Percentiles rank a stretch among this genome's conserved stretches.
Conservation (phyloP, 1,284 basidiomycete species). For the Apiotrichum porosum region DNA sequence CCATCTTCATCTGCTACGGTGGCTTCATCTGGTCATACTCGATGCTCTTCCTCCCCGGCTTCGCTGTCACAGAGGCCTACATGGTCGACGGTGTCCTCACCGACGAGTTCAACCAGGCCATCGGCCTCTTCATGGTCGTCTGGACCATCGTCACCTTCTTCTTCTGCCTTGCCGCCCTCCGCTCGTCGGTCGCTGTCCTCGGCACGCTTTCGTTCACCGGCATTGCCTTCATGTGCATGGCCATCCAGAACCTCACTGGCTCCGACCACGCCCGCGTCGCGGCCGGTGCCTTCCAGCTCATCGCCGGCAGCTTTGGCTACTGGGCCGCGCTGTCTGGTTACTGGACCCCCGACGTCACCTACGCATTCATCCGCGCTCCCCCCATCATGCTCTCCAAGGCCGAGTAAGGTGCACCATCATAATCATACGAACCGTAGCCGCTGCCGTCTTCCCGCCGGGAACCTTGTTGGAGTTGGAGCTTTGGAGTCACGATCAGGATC, state of each 20-base stretch:
- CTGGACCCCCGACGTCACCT: conserved; percentile 19
- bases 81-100: conserved; percentile 14
- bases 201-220: conserved; percentile 10
- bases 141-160: conserved; percentile 15
- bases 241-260: conserved; percentile 2
- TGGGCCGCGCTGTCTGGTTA: conserved; percentile 17
- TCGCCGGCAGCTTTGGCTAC: conserved; percentile 9
- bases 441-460: too few species aligned
- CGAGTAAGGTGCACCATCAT: background rate
- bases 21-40: conserved; percentile 16
- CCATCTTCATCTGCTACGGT: conserved; percentile 16
- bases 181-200: conserved; percentile 18
- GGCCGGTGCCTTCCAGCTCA: conserved; percentile 10
- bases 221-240: conserved; percentile 9
- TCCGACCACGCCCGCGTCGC: background rate
- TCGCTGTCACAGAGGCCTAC: conserved; percentile 10
- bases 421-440: too few species aligned
- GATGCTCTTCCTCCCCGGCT: conserved; percentile 8
- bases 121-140: conserved; percentile 12
- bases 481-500: background rate
- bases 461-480: too few species aligned
- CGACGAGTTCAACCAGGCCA: conserved; percentile 12
- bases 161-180: conserved; percentile 16
- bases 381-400: conserved; percentile 5
- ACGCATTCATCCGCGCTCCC: background rate